Conservation (phyloP, 108 stramenopile species). For the Fragilaria crotonensis region DNA sequence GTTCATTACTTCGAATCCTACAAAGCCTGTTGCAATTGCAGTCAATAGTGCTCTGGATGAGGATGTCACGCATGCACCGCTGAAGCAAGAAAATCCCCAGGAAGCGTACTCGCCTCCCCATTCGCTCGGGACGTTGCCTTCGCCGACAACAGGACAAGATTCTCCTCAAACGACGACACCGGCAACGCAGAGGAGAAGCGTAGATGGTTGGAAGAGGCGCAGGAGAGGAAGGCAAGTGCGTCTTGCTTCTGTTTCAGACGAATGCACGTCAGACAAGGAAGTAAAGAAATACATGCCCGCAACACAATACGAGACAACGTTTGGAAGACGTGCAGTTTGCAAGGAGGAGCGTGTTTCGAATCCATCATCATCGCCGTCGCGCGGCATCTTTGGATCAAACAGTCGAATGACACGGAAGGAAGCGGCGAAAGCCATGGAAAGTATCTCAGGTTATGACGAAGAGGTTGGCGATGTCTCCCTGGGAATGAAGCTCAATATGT, state of each 20-base stretch:
- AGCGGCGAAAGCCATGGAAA: not conserved
- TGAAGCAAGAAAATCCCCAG: no score
- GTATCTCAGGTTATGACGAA: slow-evolving; percentile 25
- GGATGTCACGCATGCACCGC: no score
- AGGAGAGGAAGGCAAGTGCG: not conserved
- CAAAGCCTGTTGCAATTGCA: no score
- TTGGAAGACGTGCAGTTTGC: slow-evolving; percentile 42
- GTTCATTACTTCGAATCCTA: no score
- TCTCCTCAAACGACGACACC: no score
- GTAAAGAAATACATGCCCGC: slow-evolving; percentile 2
- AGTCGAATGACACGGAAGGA: slow-evolving; percentile 1
- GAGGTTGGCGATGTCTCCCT: slow-evolving; percentile 70
- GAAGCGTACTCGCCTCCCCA: no score
- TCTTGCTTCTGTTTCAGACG: not conserved
- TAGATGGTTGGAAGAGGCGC: not conserved
- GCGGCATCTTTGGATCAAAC: not conserved
- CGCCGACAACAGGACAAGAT: no score
- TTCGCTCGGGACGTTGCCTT: no score
- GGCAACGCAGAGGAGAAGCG: no score
- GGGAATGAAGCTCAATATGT: slow-evolving; percentile 69
- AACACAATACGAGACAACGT: slow-evolving; percentile 34
- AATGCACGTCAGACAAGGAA: not conserved
- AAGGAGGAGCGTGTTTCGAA: slow-evolving; percentile 12
- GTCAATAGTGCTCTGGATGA: no score
- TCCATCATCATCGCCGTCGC: slow-evolving; percentile 3